Evolutionary conservation across 805 yeast species (phyloP), one percentile per base, ranked within the genome.

Genomic region (Wickerhamiella alocasiicola): DNA sequence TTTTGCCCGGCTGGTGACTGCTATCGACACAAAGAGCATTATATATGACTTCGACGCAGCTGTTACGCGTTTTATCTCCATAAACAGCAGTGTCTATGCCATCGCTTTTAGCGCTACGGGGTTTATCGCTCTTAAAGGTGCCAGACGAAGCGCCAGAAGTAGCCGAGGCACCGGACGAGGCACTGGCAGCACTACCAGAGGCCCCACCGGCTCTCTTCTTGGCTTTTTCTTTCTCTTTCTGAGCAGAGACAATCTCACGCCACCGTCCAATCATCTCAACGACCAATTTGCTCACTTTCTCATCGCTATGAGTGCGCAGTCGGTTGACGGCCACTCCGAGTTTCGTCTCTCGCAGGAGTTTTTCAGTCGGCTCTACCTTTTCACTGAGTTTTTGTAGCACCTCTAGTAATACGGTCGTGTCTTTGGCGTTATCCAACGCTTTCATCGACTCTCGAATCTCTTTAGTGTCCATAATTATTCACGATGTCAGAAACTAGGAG

Each of bases 281-380:
- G 27, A 88, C 97, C 30, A 81, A 62, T 2, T 68, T 61, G 9
- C 78, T 66, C 34, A 91, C 71, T 18, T 54, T 54, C 25, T 55
- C 60, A 50, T 85, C 93, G 17, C 70, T 46, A 59, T 81, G 82
- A 6, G 81, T 63, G 48, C 94, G 74, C 53, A 81, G 74, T 60
- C 83, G 85, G 64, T 91, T 91, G 31, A 91, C 96, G 6, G 87
- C 88, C 13, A 91, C 88, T 48, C 98, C 98, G n/a, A 91, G 88
- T 59, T 84, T 85, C 6, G 98, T 91, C 54, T 88, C 94, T 53
- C 96, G 72, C 39, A 88, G 67, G 26, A 88, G 66, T 56, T 76
- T 73, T 55, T 88, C 97, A 1, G 93, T 77, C 7, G 97, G 95
- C 50, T 67, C 66, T 39, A 84, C 81, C 9, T 81, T 82, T 43